Evolutionary conservation across 345 rosid species (phyloP).

Genomic region (Populus pruinosa): DNA sequence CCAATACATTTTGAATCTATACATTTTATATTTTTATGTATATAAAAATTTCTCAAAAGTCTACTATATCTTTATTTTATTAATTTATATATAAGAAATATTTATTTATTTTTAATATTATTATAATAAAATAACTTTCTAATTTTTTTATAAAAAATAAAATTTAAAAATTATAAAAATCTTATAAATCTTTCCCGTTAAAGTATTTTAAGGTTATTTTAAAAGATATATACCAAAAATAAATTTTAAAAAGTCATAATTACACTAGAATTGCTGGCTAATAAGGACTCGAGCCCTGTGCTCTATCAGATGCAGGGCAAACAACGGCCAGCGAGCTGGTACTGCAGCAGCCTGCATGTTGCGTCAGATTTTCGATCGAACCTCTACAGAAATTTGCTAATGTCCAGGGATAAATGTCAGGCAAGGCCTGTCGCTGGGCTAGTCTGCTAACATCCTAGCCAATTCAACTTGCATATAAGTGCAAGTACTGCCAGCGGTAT

Average conservation of each 20-base stretch:
- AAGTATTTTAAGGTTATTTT: no score
- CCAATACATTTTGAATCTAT: no score
- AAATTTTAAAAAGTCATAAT: no score
- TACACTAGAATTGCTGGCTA: not conserved
- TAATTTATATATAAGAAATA: no score
- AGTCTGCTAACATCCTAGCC: not conserved
- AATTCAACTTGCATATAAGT: not conserved
- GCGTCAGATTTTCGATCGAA: constrained; percentile 12
- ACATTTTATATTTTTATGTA: accelerated
- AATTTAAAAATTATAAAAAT: accelerated
- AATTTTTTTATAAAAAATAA: no score
- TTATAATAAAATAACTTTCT: no score
- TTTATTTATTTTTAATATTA: no score
- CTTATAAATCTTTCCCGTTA: accelerated
- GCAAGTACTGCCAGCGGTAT: not conserved
- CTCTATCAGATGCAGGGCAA: not conserved
- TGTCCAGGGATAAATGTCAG: constrained; percentile 6
- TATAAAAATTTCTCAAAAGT: no score
- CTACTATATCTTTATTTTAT: no score
- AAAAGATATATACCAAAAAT: no score
- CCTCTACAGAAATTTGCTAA: constrained; percentile 4
- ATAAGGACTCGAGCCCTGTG: constrained; percentile 24
- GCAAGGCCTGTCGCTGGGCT: not conserved
- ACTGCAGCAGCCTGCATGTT: not conserved
- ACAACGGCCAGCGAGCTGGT: not conserved